Evolutionary conservation across 2,329 filamentous ascomycete genomes (phyloP).

Genomic region (Colletotrichum salicis): DNA sequence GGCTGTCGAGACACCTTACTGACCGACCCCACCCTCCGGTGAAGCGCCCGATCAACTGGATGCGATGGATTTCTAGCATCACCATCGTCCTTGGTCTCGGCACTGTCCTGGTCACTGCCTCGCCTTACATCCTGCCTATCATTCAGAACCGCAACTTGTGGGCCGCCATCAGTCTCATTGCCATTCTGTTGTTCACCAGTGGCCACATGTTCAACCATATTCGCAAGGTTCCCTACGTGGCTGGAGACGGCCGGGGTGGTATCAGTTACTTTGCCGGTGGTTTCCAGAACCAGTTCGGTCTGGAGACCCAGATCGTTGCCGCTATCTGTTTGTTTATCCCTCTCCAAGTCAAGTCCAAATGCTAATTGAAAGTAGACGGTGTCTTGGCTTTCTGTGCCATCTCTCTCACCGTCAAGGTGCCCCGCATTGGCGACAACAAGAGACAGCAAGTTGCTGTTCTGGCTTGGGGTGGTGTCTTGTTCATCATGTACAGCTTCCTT

Average conservation of each 20-base stretch:
- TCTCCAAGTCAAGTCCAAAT: constrained; percentile 30
- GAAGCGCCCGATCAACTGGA: constrained; percentile 87
- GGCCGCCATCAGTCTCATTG: constrained; percentile 89
- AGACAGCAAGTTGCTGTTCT: constrained; percentile 85
- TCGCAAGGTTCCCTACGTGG: constrained; percentile 91
- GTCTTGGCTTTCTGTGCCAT: constrained; percentile 90
- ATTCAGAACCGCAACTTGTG: constrained; percentile 92
- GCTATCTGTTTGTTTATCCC: constrained; percentile 81
- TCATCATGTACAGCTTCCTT: constrained; percentile 91
- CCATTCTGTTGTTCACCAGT: constrained; percentile 91
- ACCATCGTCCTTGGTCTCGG: constrained; percentile 76
- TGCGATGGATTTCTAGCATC: constrained; percentile 74
- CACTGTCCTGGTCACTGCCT: constrained; percentile 76
- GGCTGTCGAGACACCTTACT: constrained; percentile 83
- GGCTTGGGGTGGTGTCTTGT: constrained; percentile 79
- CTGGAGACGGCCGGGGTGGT: constrained; percentile 84
- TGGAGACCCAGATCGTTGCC: constrained; percentile 95
- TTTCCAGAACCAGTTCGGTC: constrained; percentile 92
- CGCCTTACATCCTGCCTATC: constrained; percentile 82
- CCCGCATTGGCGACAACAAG: constrained; percentile 82
- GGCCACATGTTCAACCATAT: constrained; percentile 99
- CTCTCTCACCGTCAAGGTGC: constrained; percentile 89
- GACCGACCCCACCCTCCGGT: constrained; percentile 81
- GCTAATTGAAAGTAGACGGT: constrained; percentile 65
- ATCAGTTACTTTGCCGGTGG: constrained; percentile 90